Percentiles rank a stretch among this genome's conserved stretches.
phyloP scores from a whole-genome alignment of 1,284 basidiomycete genomes.

The Ustilago xerochloae region DNA sequence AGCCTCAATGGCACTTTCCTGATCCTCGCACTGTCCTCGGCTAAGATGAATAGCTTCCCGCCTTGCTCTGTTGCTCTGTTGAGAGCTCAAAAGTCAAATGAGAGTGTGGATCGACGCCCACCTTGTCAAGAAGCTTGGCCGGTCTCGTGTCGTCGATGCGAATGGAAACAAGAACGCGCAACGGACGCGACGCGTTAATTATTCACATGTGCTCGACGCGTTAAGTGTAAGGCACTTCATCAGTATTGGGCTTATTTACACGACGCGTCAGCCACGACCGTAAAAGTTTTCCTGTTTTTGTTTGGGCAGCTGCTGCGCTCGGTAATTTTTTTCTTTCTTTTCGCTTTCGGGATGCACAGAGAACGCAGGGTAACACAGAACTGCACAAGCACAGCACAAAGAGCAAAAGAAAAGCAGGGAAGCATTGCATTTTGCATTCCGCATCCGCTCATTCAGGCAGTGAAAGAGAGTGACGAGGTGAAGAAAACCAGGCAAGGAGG shows the following conservation, averaged over 20 bases:
- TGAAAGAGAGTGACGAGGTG: background rate
- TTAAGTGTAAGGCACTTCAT: background rate
- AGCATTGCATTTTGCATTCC: slow-evolving; percentile 13
- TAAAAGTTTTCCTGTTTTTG: background rate
- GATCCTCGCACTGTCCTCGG: background rate
- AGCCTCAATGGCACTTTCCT: background rate
- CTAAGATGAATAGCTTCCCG: background rate
- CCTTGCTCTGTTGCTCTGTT: background rate
- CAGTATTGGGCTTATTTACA: slow-evolving; percentile 20
- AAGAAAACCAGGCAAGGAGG: background rate
- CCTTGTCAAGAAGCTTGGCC: background rate
- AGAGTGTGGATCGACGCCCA: slow-evolving; percentile 1
- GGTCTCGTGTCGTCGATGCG: background rate
- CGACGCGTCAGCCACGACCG: slow-evolving; percentile 4
- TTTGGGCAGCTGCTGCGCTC: slow-evolving; percentile 5
- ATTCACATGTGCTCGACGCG: slow-evolving; percentile 1
- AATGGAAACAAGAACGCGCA: background rate
- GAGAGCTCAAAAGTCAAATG: background rate
- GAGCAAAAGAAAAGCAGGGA: background rate
- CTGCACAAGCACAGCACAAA: slow-evolving; percentile 4
- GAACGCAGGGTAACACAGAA: background rate
- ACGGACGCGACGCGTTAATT: slow-evolving; percentile 31
- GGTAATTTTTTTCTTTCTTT: slow-evolving; percentile 18
- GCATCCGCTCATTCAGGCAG: slow-evolving; percentile 2
- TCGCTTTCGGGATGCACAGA: background rate